A percentile compares a stretch with the other conserved stretches of the same genome.
Conservation (phyloP, 768 basidiomycete genomes). For the Leccinum fibrillosum region DNA sequence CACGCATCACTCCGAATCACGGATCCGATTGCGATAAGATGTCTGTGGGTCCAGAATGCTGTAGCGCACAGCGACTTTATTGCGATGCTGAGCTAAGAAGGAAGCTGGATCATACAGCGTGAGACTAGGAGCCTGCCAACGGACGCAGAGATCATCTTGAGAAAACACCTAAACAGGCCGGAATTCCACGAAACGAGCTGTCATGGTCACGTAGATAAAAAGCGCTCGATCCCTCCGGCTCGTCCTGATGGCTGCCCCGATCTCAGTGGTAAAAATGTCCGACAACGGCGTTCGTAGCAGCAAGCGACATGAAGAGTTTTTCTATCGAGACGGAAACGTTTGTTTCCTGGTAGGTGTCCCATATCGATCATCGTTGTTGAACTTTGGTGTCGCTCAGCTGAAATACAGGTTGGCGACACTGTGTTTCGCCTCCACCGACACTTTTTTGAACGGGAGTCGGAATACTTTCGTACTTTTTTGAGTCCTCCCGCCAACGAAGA, state of each 20-base stretch:
- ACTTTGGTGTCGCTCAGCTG: neutral
- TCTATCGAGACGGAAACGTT: constrained; percentile 52
- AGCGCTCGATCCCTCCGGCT: neutral
- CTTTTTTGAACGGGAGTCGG: constrained; percentile 38
- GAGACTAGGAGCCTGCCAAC: constrained; percentile 2
- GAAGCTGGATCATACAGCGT: constrained; percentile 7
- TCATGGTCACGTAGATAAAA: constrained; percentile 13
- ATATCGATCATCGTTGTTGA: neutral
- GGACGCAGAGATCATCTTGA: constrained; percentile 7
- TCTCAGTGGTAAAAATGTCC: neutral
- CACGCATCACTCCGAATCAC: constrained; percentile 1
- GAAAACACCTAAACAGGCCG: constrained; percentile 7
- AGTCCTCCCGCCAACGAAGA: constrained; percentile 5
- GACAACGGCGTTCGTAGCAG: constrained; percentile 15
- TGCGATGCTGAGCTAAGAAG: neutral
- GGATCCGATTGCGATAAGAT: constrained; percentile 19
- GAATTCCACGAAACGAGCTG: constrained; percentile 5
- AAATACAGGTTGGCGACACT: constrained; percentile 31
- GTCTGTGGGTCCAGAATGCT: constrained; percentile 22
- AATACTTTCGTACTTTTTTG: constrained; percentile 28
- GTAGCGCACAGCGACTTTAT: constrained; percentile 4
- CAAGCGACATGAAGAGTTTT: constrained; percentile 38
- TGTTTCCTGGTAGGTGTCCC: constrained; percentile 45
- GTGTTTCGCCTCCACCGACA: constrained; percentile 34
- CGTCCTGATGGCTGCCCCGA: neutral